Conservation (phyloP, 2,329 filamentous ascomycete genomes). For the Albifimbria verrucaria region DNA sequence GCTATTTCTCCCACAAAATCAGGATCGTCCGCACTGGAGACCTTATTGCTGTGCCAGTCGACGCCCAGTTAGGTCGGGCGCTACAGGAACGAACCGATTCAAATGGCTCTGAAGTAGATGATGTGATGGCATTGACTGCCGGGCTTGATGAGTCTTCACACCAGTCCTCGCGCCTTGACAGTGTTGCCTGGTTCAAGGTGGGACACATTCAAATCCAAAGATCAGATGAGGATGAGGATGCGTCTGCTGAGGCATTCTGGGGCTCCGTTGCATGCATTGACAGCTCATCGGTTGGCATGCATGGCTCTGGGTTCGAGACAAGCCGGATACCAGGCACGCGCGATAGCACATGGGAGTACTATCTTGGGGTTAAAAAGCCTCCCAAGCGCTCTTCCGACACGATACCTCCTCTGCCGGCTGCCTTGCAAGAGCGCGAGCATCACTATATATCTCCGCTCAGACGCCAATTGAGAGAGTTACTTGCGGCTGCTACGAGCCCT, state of each 20-base stretch:
- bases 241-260: constrained; percentile 70
- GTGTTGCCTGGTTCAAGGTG: constrained; percentile 90
- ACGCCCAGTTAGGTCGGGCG: constrained; percentile 77
- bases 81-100: constrained; percentile 68
- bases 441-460: constrained; percentile 57
- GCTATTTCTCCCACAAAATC: constrained; percentile 79
- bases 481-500: constrained; percentile 84
- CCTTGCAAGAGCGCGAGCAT: constrained; percentile 43
- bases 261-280: constrained; percentile 84
- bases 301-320: constrained; percentile 84
- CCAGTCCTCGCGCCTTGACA: constrained; percentile 40
- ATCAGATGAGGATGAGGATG: constrained; percentile 53
- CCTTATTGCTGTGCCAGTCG: constrained; percentile 82
- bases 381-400: constrained; percentile 45
- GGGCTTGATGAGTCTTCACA: constrained; percentile 23
- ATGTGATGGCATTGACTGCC: constrained; percentile 56
- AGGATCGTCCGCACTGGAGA: constrained; percentile 85
- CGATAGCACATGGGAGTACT: constrained; percentile 83
- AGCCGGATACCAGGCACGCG: constrained; percentile 74
- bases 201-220: constrained; percentile 64
- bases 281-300: constrained; percentile 80
- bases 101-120: constrained; percentile 67
- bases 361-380: constrained; percentile 71
- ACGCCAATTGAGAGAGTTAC: constrained; percentile 75
- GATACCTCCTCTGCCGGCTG: constrained; percentile 31